Base-by-base conservation (phyloP, 768 basidiomycete genomes). In the Gyrodon lividus region DNA sequence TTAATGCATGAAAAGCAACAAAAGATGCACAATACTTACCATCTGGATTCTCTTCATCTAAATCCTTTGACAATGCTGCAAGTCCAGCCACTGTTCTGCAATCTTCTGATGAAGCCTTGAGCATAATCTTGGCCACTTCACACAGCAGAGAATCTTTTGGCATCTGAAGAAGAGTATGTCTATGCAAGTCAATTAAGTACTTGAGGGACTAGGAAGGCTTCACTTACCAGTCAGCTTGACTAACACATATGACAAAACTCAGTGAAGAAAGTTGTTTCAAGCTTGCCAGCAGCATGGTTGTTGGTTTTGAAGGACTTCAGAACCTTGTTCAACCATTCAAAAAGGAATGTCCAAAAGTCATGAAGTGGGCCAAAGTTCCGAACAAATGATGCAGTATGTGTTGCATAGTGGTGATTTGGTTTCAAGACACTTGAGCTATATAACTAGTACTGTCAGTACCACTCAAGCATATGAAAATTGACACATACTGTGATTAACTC, bases 111-210 rank as follows among this genome's bases (percentile, higher is more conserved):
- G 40, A 50, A n/a, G n/a, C n/a, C n/a, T n/a, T n/a, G n/a, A n/a
- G n/a, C n/a, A n/a, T n/a, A n/a, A n/a, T n/a, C n/a, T 43, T 20
- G 19, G 48, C 48, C 9, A 33, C 39, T 34, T 50, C 26, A 2
- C 26, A 43, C 6, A 24, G 48, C 20, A 50, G 28, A 43, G 48
- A 30, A 14, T 50, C 48, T 5, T 31, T 30, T 5, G 40, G 48
- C 22, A 48, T 48, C 0, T 39, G 46, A 12, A 48, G 2, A 17
- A 48, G 24, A 0, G 22, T 48, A 39, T 16, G 35, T 48, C 46
- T 45, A 33, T 24, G 5, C 8, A 89, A 24, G 84, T 85, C 16
- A 87, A 86, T 67, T 86, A 84, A 22, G 81, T 79, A 26, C 12
- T 17, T 8, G 4, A 6, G 16, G 38, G 19, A 19, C n/a, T 16